Evolutionary conservation across 192 early-diverging fungal species (phyloP), one percentile per base, ranked within the genome.

Genomic region (Linnemannia exigua): DNA sequence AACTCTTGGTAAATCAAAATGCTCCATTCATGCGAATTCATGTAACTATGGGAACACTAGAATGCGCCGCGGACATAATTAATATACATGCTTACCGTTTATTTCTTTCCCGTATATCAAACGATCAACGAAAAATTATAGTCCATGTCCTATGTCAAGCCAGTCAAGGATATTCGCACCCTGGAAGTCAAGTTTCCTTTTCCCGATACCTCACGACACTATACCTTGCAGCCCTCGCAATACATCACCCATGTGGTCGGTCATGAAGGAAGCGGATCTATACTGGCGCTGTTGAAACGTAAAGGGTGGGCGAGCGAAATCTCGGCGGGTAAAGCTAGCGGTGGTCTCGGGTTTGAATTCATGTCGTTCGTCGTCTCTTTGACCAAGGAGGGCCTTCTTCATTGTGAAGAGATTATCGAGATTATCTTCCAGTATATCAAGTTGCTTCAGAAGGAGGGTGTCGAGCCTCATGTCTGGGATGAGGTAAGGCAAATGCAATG

Each of bases 381-480:
- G 76, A 98, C 98, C 1, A 91, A 91, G 77, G 87, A 91, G 22
- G 97, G 97, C 0, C 78, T 94, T 36, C 88, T 88, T 93, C 72
- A 94, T 63, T 95, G 94, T 73, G 88, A 96, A 77, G 95, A 97
- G 17, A 93, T 98, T 3, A 85, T 98, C 35, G 84, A 90, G 9
- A 88, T 93, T 17, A 72, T 98, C 19, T 99, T 98, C 88, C 93
- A 96, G 80, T 99, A 97, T 81, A 94, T 98, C 72, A 87, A 93
- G 46, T 90, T 98, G 91, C 81, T 99, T 22, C 90, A 90, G 52
- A 51, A 89, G 44, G 78, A 80, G 54, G 95, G 94, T 22, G 87
- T 96, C 63, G 91, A 96, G 80, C 81, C 93, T 41, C 95, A 94
- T 91, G 93, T 95, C 70, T 98, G 93, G 83, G 89, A 95, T 33